Base-by-base conservation (phyloP, 768 basidiomycete genomes). In the Lepiota venenata region DNA sequence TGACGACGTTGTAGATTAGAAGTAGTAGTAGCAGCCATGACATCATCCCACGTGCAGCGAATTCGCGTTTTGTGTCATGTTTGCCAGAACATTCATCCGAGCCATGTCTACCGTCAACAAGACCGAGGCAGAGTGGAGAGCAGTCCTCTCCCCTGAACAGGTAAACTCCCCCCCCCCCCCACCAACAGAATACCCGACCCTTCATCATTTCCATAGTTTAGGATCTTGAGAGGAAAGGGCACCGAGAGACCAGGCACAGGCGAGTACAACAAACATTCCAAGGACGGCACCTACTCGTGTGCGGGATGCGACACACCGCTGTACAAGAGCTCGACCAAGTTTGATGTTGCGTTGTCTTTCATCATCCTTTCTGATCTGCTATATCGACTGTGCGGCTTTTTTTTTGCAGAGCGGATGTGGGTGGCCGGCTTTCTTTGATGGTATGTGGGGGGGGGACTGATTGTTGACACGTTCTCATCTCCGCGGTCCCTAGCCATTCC, bases 361-460 rank as follows among this genome's bases (percentile, higher is more conserved):
- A n/a, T 39, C 35, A 32, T 18, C 42, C 32, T 49, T 4, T 41
- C 36, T 27, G 40, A 18, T 22, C 40, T 50, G 21, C 27, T 41
- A 2, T 32, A 11, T 32, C 10, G 32, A 32, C 32, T 32, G 32
- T 9, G 32, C n/a, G n/a, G n/a, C n/a, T n/a, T n/a, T n/a, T n/a
- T n/a, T n/a, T n/a, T 32, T 32, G 32, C 50, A 79, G 79, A 93
- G 91, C 55, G 92, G 93, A 7, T 96, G 92, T 63, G 94, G 94
- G 20, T 98, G 94, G 94, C 94, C 95, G n/a, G 92, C 94, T 1
- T 98, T 97, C 79, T 98, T 88, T 66, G 94, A 96, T 65, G 89
- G 89, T 88, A 57, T 53, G 71, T 61, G 5, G 3, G 45, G n/a
- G n/a, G n/a, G n/a, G n/a, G n/a, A n/a, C 14, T n/a, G 10, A 4